Conservation (phyloP, 2,329 filamentous ascomycete genomes). For the Colletotrichum sidae region DNA sequence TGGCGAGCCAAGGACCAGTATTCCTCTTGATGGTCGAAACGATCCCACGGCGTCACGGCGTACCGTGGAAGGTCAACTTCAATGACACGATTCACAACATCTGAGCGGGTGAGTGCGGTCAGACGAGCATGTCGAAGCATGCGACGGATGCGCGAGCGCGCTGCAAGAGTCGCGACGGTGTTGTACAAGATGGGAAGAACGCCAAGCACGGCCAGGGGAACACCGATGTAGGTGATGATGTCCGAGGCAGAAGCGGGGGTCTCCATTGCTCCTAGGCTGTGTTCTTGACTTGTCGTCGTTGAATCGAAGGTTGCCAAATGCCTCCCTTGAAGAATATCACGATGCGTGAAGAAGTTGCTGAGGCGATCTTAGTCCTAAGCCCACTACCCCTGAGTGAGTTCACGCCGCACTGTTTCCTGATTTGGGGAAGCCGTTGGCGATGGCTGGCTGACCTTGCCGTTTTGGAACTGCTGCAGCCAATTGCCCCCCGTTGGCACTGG, state of each 20-base stretch:
- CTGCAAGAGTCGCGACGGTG: slow-evolving; percentile 68
- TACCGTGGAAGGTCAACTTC: slow-evolving; percentile 75
- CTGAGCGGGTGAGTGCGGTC: slow-evolving; percentile 70
- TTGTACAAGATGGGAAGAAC: slow-evolving; percentile 76
- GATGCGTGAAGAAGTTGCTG: background rate
- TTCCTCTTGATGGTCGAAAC: slow-evolving; percentile 61
- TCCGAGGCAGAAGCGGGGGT: slow-evolving; percentile 11
- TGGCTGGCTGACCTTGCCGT: slow-evolving; percentile 5
- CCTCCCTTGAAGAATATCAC: too few relatives aligned
- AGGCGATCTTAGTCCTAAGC: too few relatives aligned
- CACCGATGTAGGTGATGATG: slow-evolving; percentile 38
- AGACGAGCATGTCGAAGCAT: slow-evolving; percentile 68
- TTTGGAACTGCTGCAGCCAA: slow-evolving; percentile 5
- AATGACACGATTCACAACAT: slow-evolving; percentile 74
- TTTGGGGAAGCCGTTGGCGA: slow-evolving; percentile 26
- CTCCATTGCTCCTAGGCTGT: background rate
- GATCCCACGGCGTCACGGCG: slow-evolving; percentile 70
- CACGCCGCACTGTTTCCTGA: slow-evolving; percentile 30
- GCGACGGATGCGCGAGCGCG: slow-evolving; percentile 69
- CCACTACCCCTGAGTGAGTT: slow-evolving; percentile 21
- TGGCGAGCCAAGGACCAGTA: slow-evolving; percentile 69
- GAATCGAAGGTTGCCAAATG: background rate
- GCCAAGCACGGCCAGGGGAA: slow-evolving; percentile 68
- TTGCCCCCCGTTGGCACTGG: background rate
- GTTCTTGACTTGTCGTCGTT: slow-evolving; percentile 16